Base-by-base conservation (phyloP, 2,329 filamentous ascomycete genomes). In the Parastagonospora avenae region DNA sequence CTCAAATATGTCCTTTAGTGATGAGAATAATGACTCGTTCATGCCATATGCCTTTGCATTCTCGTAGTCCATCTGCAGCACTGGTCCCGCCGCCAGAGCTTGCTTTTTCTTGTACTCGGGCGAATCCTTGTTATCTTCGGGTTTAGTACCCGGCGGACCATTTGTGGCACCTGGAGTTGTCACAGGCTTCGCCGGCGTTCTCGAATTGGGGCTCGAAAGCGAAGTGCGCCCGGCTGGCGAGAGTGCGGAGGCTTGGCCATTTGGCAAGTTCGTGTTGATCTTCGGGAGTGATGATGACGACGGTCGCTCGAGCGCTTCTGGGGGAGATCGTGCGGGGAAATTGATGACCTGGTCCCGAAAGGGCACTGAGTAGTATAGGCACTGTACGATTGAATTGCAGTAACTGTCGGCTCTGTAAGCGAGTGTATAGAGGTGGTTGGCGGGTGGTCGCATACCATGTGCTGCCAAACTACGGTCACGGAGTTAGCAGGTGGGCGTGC, bases 71-170 rank as follows among this genome's bases (percentile, higher is more conserved):
- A 97, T 84, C 64, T 95, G 90, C 49, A 97, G 75, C 32, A 97
- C 87, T 0, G 94, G 94, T 0, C 94, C 91, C 37, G 88, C 89
- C 53, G 92, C 81, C 79, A 97, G 86, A 14, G 92, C 92, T 71
- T 94, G 87, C 77, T 96, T 97, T 81, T 99, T 99, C 77, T 97
- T 97, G 77, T 94, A 96, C 76, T 99, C 94, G 0, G 93, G 91
- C 1, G 92, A 92, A 67, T 97, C 92, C 55, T 90, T 90, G 73
- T 92, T 96, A 68, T 97, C 94, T 73, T 97, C 94, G 8, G 91
- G 90, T 62, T 92, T 87, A 10, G 80, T 80, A 14, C 82, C 77
- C 19, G 82, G 75, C 52, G 85, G 82, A 28, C 81, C 80, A 14
- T 80, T 66, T 57, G 84, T 73, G 51, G 80, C 70, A 59, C 84